Conservation (phyloP, 2,329 filamentous ascomycete species). For the Diaporthe vaccinii region DNA sequence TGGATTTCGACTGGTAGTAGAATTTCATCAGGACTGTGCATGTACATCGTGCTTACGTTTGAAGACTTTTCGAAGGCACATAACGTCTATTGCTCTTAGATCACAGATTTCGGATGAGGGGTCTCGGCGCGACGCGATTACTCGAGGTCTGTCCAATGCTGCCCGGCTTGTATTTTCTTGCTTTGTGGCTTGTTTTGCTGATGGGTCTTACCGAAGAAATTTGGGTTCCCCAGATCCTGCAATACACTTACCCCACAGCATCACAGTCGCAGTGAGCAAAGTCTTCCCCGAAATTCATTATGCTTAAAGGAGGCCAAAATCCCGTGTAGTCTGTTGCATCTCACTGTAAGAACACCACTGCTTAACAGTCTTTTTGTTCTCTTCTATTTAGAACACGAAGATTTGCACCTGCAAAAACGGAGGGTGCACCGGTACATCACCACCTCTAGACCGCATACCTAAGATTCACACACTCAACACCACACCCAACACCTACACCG, state of each 20-base stretch:
- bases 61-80: not conserved
- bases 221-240: not conserved
- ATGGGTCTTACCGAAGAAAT: not conserved
- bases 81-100: not conserved
- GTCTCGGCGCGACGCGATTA: too few species aligned
- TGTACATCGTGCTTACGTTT: not conserved
- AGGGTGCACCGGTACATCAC: too few species aligned
- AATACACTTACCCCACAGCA: not conserved
- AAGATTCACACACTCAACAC: too few species aligned
- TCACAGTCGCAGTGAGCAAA: not conserved
- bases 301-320: not conserved
- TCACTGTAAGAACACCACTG: too few species aligned
- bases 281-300: not conserved
- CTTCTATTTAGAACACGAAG: too few species aligned
- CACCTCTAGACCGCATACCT: too few species aligned
- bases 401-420: too few species aligned
- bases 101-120: not conserved
- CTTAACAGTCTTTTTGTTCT: too few species aligned
- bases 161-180: not conserved
- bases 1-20: constrained; percentile 18
- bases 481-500: too few species aligned
- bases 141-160: not conserved
- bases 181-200: not conserved
- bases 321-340: not conserved
- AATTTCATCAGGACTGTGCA: not conserved